Evolutionary conservation across 306 rosid genomes (phyloP).

Genomic region (Dryas octopetala): DNA sequence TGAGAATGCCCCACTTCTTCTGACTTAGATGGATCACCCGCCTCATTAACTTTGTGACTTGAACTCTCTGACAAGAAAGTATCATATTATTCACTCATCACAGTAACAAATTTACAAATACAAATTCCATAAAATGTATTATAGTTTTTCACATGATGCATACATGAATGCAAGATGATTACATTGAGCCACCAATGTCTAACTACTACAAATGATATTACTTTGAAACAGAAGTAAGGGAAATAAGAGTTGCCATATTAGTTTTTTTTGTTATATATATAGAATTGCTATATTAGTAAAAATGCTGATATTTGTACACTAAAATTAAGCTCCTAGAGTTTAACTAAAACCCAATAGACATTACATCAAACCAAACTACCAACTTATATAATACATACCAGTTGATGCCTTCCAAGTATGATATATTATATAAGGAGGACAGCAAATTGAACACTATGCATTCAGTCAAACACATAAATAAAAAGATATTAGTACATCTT

Average conservation of each 20-base stretch:
- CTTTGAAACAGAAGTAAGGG: not conserved
- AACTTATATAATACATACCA: not conserved
- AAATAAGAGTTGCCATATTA: not conserved
- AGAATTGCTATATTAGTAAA: not conserved
- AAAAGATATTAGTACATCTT: not conserved
- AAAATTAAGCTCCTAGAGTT: not conserved
- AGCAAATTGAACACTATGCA: not conserved
- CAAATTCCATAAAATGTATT: not conserved
- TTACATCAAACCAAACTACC: not conserved
- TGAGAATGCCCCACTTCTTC: constrained; percentile 40
- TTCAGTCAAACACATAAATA: not conserved
- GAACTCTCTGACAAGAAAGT: constrained; percentile 56
- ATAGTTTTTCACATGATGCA: not conserved
- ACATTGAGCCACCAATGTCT: not conserved
- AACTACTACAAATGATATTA: not conserved
- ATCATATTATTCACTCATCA: constrained; percentile 16
- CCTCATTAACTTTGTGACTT: constrained; percentile 48
- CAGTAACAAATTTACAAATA: not conserved
- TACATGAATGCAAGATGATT: not conserved
- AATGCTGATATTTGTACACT: not conserved
- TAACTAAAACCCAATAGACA: not conserved
- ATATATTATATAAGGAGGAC: not conserved
- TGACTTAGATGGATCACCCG: constrained; percentile 35
- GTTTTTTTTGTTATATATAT: not conserved
- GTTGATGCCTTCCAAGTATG: not conserved